phyloP scores from a whole-genome alignment of 495 filamentous ascomycete species.

The Penicillium paxilli region DNA sequence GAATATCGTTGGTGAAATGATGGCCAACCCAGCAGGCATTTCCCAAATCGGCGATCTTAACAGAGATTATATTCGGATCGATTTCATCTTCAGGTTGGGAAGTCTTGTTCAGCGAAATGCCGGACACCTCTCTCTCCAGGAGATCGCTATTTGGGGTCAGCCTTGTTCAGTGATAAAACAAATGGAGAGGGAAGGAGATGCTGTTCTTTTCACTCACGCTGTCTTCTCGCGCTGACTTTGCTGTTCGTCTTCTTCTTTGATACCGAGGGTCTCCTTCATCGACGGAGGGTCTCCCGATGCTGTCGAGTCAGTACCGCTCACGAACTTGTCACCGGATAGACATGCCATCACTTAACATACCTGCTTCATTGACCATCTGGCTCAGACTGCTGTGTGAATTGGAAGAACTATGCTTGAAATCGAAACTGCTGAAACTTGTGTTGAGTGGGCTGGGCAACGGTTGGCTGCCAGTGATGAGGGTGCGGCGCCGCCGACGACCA shows the following conservation, averaged over 20 bases:
- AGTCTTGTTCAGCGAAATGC: conserved; percentile 87
- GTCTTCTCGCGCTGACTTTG: conserved; percentile 92
- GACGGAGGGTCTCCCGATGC: conserved; percentile 40
- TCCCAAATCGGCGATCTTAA: conserved; percentile 98
- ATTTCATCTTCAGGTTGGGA: conserved; percentile 50
- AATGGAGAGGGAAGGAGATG: not conserved
- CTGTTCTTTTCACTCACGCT: conserved; percentile 60
- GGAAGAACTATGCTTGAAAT: conserved; percentile 68
- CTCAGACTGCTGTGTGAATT: conserved; percentile 81
- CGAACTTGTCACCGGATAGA: too few relatives aligned
- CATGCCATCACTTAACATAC: conserved; percentile 56
- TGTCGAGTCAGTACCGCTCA: not conserved
- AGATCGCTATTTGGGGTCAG: conserved; percentile 64
- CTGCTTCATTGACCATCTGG: conserved; percentile 74
- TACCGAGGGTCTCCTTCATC: conserved; percentile 60
- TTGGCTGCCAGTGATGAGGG: conserved; percentile 95
- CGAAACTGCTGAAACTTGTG: conserved; percentile 78
- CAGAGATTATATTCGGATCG: conserved; percentile 78
- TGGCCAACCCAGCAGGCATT: conserved; percentile 99
- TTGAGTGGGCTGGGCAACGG: conserved; percentile 94
- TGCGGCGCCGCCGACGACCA: conserved; percentile 86
- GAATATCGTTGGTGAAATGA: conserved; percentile 99
- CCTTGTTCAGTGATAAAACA: not conserved
- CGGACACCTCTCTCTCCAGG: conserved; percentile 87
- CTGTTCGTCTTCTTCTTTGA: conserved; percentile 65